Conservation (phyloP, 176 grass and related monocot genomes). For the Rhynchospora tenuis region DNA sequence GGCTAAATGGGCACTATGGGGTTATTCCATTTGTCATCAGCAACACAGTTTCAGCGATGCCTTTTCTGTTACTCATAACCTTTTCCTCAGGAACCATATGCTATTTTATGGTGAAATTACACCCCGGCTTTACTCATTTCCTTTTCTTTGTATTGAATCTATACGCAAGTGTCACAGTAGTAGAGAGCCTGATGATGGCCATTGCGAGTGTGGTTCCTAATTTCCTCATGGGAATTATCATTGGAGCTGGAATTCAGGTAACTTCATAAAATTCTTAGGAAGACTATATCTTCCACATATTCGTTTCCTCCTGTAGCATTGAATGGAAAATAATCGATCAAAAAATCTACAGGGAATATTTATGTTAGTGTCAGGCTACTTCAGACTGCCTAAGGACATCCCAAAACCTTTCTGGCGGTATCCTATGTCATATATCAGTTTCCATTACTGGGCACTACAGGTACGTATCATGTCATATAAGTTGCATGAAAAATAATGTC, state of each 20-base stretch:
- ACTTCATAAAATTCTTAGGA: neutral
- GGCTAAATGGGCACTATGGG: constrained; percentile 93
- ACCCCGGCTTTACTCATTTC: constrained; percentile 79
- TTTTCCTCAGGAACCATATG: constrained; percentile 83
- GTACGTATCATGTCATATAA: constrained; percentile 23
- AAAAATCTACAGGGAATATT: constrained; percentile 75
- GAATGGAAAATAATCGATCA: neutral
- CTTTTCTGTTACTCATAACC: constrained; percentile 84
- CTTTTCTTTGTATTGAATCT: constrained; percentile 83
- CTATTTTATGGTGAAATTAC: constrained; percentile 89
- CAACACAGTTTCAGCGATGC: constrained; percentile 85
- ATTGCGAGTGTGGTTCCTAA: constrained; percentile 99
- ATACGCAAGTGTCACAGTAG: constrained; percentile 83
- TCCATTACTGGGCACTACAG: constrained; percentile 98
- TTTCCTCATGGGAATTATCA: constrained; percentile 99
- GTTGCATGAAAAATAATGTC: neutral
- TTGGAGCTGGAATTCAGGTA: constrained; percentile 99
- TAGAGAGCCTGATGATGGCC: constrained; percentile 99
- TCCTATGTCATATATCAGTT: constrained; percentile 97
- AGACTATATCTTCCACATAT: neutral
- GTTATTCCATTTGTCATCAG: constrained; percentile 82
- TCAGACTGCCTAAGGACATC: constrained; percentile 89
- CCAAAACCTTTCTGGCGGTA: constrained; percentile 95
- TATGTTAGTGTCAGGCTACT: constrained; percentile 97
- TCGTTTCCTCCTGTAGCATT: neutral